Evolutionary conservation across 306 rosid species (phyloP).

Genomic region (Trichosanthes truncata): DNA sequence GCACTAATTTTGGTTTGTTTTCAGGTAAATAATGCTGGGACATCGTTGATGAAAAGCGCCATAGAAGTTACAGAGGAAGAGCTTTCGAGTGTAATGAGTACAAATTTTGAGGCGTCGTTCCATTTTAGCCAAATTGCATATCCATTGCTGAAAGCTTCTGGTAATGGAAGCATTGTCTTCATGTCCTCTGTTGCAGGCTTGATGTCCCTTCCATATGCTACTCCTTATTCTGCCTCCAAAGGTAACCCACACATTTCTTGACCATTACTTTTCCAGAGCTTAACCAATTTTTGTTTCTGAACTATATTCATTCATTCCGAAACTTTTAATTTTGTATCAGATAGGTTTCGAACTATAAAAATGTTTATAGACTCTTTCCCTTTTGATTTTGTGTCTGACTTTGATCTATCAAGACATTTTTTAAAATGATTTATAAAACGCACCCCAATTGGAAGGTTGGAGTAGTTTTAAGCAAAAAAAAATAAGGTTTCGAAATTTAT

Average conservation of each 20-base stretch:
- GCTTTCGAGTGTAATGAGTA: constrained; percentile 16
- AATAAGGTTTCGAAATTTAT: no score
- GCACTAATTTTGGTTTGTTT: background rate
- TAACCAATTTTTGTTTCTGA: no score
- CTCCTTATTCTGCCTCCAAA: constrained; percentile 44
- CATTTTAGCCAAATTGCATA: constrained; percentile 33
- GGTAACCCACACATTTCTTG: constrained; percentile 15
- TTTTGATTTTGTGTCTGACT: no score
- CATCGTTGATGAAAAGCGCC: background rate
- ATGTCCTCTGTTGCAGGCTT: constrained; percentile 31
- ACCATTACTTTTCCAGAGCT: no score
- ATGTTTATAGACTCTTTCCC: no score
- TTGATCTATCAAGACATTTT: no score
- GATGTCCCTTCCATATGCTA: constrained; percentile 20
- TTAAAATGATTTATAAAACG: no score
- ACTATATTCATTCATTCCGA: no score
- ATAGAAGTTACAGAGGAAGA: constrained; percentile 16
- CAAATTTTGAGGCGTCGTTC: constrained; percentile 25
- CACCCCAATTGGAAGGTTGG: no score
- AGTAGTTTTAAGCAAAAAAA: no score
- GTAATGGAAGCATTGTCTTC: constrained; percentile 32
- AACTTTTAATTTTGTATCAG: no score
- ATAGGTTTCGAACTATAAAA: no score
- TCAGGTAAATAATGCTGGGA: constrained; percentile 7
- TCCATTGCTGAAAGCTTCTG: constrained; percentile 40